Conservation (phyloP, 306 rosid species). For the Hippophae gyantsensis region DNA sequence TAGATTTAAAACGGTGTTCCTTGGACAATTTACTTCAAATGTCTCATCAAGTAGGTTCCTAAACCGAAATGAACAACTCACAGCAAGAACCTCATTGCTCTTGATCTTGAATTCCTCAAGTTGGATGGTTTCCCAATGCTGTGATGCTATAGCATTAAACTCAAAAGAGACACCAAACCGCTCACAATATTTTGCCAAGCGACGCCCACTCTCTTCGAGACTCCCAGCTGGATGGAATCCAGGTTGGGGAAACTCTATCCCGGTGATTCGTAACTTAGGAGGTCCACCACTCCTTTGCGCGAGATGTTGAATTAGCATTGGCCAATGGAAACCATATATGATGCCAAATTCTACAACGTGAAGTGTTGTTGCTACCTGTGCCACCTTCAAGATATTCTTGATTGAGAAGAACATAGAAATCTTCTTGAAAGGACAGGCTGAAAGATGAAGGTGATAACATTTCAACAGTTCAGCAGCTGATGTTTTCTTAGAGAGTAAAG, state of each 20-base stretch:
- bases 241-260: slow-evolving; percentile 66
- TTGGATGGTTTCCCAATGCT: slow-evolving; percentile 62
- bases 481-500: slow-evolving; percentile 14
- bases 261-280: slow-evolving; percentile 46
- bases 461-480: slow-evolving; percentile 17
- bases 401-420: slow-evolving; percentile 17
- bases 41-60: slow-evolving; percentile 64
- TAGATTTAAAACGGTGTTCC: slow-evolving; percentile 47
- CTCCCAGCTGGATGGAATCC: slow-evolving; percentile 77
- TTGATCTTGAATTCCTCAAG: slow-evolving; percentile 44
- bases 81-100: slow-evolving; percentile 37
- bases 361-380: slow-evolving; percentile 26
- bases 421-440: slow-evolving; percentile 27
- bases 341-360: slow-evolving; percentile 31
- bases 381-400: slow-evolving; percentile 22
- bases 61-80: slow-evolving; percentile 39
- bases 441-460: slow-evolving; percentile 22
- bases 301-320: slow-evolving; percentile 25
- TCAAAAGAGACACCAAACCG: slow-evolving; percentile 67
- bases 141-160: slow-evolving; percentile 48
- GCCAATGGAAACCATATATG: slow-evolving; percentile 27
- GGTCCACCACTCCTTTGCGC: slow-evolving; percentile 23
- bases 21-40: slow-evolving; percentile 48
- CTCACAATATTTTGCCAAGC: slow-evolving; percentile 51
- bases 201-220: slow-evolving; percentile 69